A percentile compares a stretch with the other conserved stretches of the same genome.
These are phyloP conservation scores for Aspergillus eucalypticola DNA, from an alignment of 2,329 filamentous ascomycete genomes.

Conservation along the genomic window DNA sequence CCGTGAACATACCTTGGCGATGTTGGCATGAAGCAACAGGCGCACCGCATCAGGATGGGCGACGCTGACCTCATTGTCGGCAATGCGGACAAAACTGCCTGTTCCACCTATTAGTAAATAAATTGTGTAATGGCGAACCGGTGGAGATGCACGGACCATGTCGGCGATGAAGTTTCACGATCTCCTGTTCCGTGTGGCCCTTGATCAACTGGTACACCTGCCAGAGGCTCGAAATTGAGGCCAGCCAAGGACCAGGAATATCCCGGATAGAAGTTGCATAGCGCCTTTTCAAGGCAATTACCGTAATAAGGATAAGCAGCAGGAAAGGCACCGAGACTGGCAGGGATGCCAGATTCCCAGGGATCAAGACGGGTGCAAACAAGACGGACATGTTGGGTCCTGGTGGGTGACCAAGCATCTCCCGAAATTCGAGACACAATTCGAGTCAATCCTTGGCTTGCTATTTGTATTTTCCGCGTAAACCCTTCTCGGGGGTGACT, in stretches of 20 bases:
- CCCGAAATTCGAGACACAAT: background rate
- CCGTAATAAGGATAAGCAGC: background rate
- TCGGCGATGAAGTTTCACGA: conserved; percentile 42
- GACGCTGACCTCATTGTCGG: conserved; percentile 48
- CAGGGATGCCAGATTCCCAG: background rate
- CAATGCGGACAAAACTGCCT: conserved; percentile 48
- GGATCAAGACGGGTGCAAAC: conserved; percentile 23
- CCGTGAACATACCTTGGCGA: conserved; percentile 18
- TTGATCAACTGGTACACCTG: conserved; percentile 40
- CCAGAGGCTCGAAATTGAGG: conserved; percentile 45
- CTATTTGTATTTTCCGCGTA: background rate
- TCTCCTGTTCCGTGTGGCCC: conserved; percentile 42
- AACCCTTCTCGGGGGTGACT: background rate
- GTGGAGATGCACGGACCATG: conserved; percentile 32
- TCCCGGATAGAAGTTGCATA: conserved; percentile 48
- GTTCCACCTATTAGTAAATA: background rate
- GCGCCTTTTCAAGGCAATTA: conserved; percentile 37
- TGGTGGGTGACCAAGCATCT: background rate
- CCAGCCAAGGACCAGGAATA: conserved; percentile 46
- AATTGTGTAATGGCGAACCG: background rate
- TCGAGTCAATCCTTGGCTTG: background rate
- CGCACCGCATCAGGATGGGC: conserved; percentile 45
- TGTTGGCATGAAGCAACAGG: conserved; percentile 35
- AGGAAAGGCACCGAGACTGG: background rate
- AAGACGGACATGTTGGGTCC: conserved; percentile 23